A percentile compares a stretch with the other conserved stretches of the same genome.
These are phyloP conservation scores for Tetrapisispora fleetii DNA, from an alignment of 805 yeast species.

Conservation along the genomic window DNA sequence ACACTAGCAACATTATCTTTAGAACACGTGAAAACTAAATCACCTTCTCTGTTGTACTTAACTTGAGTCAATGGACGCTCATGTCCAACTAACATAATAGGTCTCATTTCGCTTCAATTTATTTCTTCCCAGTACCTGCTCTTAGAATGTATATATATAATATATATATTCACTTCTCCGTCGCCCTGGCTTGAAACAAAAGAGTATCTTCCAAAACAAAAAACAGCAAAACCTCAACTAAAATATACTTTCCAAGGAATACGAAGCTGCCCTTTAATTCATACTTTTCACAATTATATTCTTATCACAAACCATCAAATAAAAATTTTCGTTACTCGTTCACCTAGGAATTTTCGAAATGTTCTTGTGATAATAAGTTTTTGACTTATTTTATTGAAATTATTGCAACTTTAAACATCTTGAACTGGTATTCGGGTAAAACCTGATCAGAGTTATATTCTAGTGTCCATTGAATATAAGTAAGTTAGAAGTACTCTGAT, in stretches of 20 bases:
- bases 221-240: no score
- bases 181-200: no score
- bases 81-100: constrained; percentile 77
- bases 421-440: background rate
- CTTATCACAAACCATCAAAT: background rate
- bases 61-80: constrained; percentile 97
- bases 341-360: no score
- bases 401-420: background rate
- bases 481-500: no score
- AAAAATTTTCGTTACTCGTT: no score
- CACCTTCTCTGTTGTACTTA: constrained; percentile 92
- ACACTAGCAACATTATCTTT: constrained; percentile 84
- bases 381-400: background rate
- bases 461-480: no score
- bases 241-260: no score
- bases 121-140: background rate
- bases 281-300: background rate
- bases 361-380: background rate
- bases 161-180: no score
- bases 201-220: no score
- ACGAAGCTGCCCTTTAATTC: no score
- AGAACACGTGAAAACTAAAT: constrained; percentile 80
- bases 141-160: background rate
- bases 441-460: no score
- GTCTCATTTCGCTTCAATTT: constrained; percentile 53